Evolutionary conservation across 305 asterid genomes (phyloP), one percentile per base, ranked within the genome.

Genomic region (Solanum hybrid): DNA sequence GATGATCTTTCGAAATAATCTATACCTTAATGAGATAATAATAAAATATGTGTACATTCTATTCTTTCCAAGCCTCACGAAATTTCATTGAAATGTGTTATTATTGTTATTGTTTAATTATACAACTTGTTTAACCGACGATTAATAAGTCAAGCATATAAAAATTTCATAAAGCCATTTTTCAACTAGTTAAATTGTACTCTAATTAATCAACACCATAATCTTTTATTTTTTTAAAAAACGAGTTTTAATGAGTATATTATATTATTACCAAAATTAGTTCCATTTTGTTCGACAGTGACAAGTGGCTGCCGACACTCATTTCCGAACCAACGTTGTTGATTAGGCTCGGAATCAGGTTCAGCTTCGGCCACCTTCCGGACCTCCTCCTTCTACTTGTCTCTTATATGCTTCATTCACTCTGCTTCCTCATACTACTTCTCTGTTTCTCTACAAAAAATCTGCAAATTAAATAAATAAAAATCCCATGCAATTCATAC

Each of bases 241-340:
- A 46, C 3, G 71, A 60, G 5, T 20, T 60, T 60, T n/a, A 37
- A 76, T 16, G 69, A 2, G 86, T n/a, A n/a, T n/a, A n/a, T n/a
- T 87, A 32, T 90, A 81, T 32, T 89, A 86, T 51, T 29, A 20
- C 51, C 14, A 6, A 75, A 36, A 37, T 66, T n/a, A 46, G 91
- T 66, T 22, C 90, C 91, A 90, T 90, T 87, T 14, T 20, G 77
- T 91, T n/a, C 56, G 95, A 93, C 11, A 91, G 91, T 31, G 95
- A 94, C 94, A 56, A 5, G 51, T 78, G 87, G 94, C 97, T 94
- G 96, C 98, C 98, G 98, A 96, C 98, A 96, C 98, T 93, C 81
- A 46, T 79, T 88, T 36, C 92, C 92, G 78, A 80, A 35, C 94
- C 93, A 82, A 80, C 37, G 32, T 7, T 46, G 38, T 16, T 91